phyloP scores from a whole-genome alignment of 2,329 filamentous ascomycete species.

The Aspergillus ibericus region DNA sequence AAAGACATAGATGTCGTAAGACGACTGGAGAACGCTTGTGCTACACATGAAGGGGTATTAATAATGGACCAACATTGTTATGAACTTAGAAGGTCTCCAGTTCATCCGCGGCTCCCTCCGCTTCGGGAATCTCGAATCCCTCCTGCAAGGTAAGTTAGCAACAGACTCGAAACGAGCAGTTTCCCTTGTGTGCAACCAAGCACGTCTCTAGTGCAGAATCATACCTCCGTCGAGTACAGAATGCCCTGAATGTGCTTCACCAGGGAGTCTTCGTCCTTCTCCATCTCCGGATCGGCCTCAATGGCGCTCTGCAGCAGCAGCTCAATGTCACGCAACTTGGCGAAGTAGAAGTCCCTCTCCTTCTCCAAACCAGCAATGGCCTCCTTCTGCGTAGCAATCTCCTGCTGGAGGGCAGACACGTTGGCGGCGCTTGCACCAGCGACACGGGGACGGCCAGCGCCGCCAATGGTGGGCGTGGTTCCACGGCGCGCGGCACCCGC shows the following conservation, averaged over 20 bases:
- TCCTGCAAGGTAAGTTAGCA: constrained; percentile 20
- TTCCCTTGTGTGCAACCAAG: not conserved
- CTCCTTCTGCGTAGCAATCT: constrained; percentile 89
- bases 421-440: constrained; percentile 56
- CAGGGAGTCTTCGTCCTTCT: constrained; percentile 88
- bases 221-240: constrained; percentile 88
- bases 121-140: constrained; percentile 35
- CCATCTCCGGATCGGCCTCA: constrained; percentile 87
- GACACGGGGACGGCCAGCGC: constrained; percentile 47
- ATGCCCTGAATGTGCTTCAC: constrained; percentile 96
- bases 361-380: constrained; percentile 92
- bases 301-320: constrained; percentile 88
- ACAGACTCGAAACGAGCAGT: not conserved
- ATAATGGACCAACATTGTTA: constrained; percentile 18
- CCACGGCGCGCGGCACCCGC: constrained; percentile 54
- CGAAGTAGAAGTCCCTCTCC: constrained; percentile 98
- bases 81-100: constrained; percentile 32
- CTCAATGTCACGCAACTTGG: constrained; percentile 96
- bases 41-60: constrained; percentile 26
- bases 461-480: constrained; percentile 62
- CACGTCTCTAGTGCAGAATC: constrained; percentile 9
- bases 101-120: constrained; percentile 27
- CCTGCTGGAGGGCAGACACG: constrained; percentile 72
- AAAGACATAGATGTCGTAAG: not conserved
- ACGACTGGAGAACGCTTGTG: constrained; percentile 17